Evolutionary conservation across 140 eudicot species (phyloP).

Genomic region (Bidens hawaiensis): DNA sequence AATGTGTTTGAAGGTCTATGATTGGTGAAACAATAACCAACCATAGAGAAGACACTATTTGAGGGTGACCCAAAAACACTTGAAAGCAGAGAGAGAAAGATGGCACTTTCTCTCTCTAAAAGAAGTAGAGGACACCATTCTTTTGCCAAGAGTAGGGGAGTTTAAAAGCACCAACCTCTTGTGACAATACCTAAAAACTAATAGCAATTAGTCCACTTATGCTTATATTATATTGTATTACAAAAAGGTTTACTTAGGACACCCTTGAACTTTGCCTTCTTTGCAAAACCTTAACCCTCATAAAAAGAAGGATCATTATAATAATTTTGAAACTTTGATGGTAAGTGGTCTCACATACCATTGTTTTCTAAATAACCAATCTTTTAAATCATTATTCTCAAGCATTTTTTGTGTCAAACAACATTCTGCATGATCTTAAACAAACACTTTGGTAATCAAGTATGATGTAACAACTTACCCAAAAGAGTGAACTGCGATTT

Average conservation of each 20-base stretch:
- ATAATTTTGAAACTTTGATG: not conserved
- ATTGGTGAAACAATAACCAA: constrained; percentile 8
- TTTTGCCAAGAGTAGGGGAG: constrained; percentile 26
- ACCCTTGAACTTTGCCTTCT: constrained; percentile 21
- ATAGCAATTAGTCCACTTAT: constrained; percentile 22
- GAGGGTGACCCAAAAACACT: constrained; percentile 16
- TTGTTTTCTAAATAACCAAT: no score
- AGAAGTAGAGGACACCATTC: constrained; percentile 26
- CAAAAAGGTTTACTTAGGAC: not conserved
- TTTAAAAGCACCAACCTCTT: constrained; percentile 34
- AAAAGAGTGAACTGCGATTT: no score
- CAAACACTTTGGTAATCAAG: no score
- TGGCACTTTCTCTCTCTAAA: constrained; percentile 17
- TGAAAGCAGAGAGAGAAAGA: constrained; percentile 23
- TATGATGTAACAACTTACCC: no score
- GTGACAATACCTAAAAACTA: constrained; percentile 19
- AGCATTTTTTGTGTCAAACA: not conserved
- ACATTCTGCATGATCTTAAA: not conserved
- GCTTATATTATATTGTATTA: constrained; percentile 16
- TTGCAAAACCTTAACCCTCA: constrained; percentile 7
- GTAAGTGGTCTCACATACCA: not conserved
- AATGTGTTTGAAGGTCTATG: constrained; percentile 1
- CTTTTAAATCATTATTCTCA: no score
- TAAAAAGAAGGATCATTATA: not conserved
- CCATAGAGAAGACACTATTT: constrained; percentile 17